phyloP scores from a whole-genome alignment of 495 filamentous ascomycete species.

The Podospora pseudopauciseta region DNA sequence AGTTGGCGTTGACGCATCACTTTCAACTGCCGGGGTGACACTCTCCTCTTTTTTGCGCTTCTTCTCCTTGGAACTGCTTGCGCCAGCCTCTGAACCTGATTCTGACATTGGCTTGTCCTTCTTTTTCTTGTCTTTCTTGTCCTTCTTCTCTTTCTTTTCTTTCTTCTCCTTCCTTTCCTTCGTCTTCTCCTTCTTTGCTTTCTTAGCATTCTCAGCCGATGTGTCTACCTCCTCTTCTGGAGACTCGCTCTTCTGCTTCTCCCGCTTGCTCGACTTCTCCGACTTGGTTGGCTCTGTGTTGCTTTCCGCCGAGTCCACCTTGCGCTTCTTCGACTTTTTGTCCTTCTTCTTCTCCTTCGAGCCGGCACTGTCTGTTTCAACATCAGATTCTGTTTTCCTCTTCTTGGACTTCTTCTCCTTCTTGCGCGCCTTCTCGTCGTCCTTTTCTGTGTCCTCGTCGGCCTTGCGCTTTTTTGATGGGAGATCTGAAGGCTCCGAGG shows the following conservation, averaged over 20 bases:
- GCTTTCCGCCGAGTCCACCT: slow-evolving; percentile 23
- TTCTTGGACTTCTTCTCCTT: slow-evolving; percentile 47
- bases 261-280: slow-evolving; percentile 33
- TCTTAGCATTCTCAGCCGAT: slow-evolving; percentile 17
- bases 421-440: slow-evolving; percentile 29
- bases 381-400: slow-evolving; percentile 35
- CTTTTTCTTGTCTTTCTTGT: slow-evolving; percentile 43
- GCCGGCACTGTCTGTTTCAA: slow-evolving; percentile 24
- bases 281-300: slow-evolving; percentile 21
- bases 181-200: slow-evolving; percentile 29
- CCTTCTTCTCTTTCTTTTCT: slow-evolving; percentile 46
- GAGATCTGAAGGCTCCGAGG: background rate
- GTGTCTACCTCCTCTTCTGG: background rate
- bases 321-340: slow-evolving; percentile 38
- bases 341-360: slow-evolving; percentile 35
- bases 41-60: slow-evolving; percentile 28
- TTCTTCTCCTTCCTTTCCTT: slow-evolving; percentile 35
- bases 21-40: slow-evolving; percentile 11
- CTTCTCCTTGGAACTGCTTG: slow-evolving; percentile 24
- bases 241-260: slow-evolving; percentile 15
- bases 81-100: slow-evolving; percentile 22
- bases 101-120: slow-evolving; percentile 42
- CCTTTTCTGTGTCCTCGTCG: slow-evolving; percentile 22
- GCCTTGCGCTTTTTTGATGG: slow-evolving; percentile 27
- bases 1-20: slow-evolving; percentile 27